These are phyloP conservation scores for Amylostereum areolatum DNA, from an alignment of 1,284 basidiomycete species.

Conservation along the genomic window DNA sequence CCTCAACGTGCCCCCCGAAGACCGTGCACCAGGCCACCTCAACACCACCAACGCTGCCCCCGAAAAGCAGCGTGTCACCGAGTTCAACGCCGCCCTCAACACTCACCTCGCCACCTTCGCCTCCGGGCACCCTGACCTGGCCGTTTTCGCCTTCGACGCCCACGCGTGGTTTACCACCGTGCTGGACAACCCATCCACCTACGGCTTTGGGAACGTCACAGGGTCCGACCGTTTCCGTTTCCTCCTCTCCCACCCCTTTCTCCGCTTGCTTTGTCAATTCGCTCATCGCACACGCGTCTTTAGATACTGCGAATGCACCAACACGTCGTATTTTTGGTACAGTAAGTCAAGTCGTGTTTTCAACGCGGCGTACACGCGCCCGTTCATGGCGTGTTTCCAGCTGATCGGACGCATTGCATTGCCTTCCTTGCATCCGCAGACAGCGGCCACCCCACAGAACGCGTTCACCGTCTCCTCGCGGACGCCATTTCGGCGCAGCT, in stretches of 20 bases:
- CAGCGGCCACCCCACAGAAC: constrained; percentile 43
- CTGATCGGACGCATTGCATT: neutral
- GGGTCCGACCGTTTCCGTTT: constrained; percentile 25
- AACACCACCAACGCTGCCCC: constrained; percentile 26
- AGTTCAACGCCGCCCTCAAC: constrained; percentile 37
- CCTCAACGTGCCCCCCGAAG: constrained; percentile 49
- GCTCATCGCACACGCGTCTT: neutral
- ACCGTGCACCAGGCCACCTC: constrained; percentile 35
- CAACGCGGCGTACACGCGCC: neutral
- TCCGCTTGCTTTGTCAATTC: neutral
- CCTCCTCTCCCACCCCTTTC: no score
- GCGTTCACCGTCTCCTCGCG: constrained; percentile 41
- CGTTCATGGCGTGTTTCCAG: neutral
- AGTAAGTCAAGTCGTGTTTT: constrained; percentile 27
- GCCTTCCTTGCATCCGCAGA: constrained; percentile 21
- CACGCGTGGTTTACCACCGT: constrained; percentile 41
- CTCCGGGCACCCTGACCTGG: constrained; percentile 29
- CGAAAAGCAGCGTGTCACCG: constrained; percentile 31
- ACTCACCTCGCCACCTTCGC: constrained; percentile 30
- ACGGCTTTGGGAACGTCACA: constrained; percentile 46
- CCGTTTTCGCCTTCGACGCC: constrained; percentile 43
- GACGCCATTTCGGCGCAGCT: constrained; percentile 35
- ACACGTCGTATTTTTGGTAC: constrained; percentile 48
- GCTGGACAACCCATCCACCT: constrained; percentile 33
- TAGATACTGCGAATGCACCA: constrained; percentile 46